Evolutionary conservation across 2,329 filamentous ascomycete genomes (phyloP).

Genomic region (Hymenoscyphus scutula): DNA sequence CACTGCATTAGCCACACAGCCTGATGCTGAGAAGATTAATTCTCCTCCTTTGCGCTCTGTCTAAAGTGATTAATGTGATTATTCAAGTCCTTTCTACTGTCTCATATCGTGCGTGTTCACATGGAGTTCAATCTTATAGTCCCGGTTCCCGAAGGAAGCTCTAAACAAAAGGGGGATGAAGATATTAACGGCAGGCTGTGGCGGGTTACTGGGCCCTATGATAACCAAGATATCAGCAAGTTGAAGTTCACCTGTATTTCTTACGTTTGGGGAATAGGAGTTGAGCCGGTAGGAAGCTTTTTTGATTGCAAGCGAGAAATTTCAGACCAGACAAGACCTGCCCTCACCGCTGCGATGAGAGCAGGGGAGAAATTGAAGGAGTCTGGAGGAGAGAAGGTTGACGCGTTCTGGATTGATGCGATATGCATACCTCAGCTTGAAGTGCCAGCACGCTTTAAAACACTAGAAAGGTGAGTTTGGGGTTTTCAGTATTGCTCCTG

Average conservation of each 20-base stretch:
- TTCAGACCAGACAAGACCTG: slow-evolving; percentile 21
- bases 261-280: slow-evolving; percentile 22
- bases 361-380: slow-evolving; percentile 12
- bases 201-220: slow-evolving; percentile 18
- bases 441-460: slow-evolving; percentile 14
- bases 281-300: slow-evolving; percentile 19
- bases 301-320: slow-evolving; percentile 22
- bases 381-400: slow-evolving; percentile 4
- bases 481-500: neutral
- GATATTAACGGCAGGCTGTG: slow-evolving; percentile 20
- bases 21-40: neutral
- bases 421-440: slow-evolving; percentile 22
- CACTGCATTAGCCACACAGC: slow-evolving; percentile 1
- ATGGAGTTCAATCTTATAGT: slow-evolving; percentile 3
- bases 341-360: slow-evolving; percentile 19
- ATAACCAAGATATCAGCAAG: slow-evolving; percentile 2
- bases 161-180: slow-evolving; percentile 19
- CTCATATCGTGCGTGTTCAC: neutral
- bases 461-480: slow-evolving; percentile 19
- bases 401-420: slow-evolving; percentile 25
- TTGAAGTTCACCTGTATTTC: slow-evolving; percentile 23
- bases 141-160: neutral
- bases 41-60: neutral
- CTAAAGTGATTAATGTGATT: neutral
- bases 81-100: neutral